phyloP scores from a whole-genome alignment of 169 alveolate species.

The Theileria annulata region DNA sequence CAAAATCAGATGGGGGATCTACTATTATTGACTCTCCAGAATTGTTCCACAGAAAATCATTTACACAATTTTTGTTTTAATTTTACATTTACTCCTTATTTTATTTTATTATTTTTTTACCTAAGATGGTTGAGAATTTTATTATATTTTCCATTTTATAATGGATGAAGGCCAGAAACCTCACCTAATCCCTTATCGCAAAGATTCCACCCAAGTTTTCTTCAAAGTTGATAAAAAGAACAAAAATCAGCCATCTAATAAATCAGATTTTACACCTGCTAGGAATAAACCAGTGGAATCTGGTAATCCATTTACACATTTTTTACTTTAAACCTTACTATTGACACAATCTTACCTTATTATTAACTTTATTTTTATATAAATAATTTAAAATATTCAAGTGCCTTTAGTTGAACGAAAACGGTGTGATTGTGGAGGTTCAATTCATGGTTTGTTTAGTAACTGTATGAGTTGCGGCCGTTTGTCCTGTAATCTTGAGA shows the following conservation, averaged over 20 bases:
- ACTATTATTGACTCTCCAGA: background rate
- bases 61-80: background rate
- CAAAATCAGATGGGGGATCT: background rate
- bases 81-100: too few relatives aligned
- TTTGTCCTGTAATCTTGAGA: conserved; percentile 37
- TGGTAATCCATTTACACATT: background rate
- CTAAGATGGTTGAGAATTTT: background rate
- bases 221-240: conserved; percentile 25
- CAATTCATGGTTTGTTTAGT: conserved; percentile 23
- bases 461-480: conserved; percentile 65
- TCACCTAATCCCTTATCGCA: conserved; percentile 29
- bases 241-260: background rate
- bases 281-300: background rate
- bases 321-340: background rate
- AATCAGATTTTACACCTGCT: background rate
- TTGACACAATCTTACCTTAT: background rate
- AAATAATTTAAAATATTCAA: background rate
- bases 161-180: conserved; percentile 2
- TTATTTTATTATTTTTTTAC: too few relatives aligned
- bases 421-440: conserved; percentile 51
- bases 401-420: conserved; percentile 23
- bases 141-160: background rate
- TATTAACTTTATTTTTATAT: background rate
- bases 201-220: conserved; percentile 8
- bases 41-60: background rate